Evolutionary conservation across 805 yeast species (phyloP).

Genomic region (Ascoidea rubescens): DNA sequence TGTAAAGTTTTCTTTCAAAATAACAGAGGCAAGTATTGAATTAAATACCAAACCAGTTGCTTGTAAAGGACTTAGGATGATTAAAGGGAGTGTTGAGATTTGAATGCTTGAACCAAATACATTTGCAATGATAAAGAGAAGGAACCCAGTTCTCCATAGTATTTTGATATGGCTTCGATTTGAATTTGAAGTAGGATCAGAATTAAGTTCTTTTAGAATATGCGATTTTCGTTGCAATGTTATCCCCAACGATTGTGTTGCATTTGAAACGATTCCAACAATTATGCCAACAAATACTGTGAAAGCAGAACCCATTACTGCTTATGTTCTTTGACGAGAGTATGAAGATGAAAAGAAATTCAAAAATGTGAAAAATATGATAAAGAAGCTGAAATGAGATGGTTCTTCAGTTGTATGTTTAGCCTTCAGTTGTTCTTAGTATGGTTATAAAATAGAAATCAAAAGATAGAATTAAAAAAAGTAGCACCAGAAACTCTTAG

Average conservation of each 20-base stretch:
- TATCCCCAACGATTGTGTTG: conserved; percentile 68
- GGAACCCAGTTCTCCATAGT: conserved; percentile 66
- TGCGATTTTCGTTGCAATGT: conserved; percentile 76
- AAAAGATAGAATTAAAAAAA: no score
- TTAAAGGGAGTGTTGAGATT: conserved; percentile 70
- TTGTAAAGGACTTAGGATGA: conserved; percentile 69
- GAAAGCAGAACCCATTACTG: background rate
- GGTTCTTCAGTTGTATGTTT: no score
- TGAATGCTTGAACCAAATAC: conserved; percentile 74
- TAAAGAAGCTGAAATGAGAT: no score
- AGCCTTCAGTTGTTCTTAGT: no score
- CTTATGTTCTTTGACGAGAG: no score
- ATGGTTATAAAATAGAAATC: no score
- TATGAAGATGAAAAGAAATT: no score
- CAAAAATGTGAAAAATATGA: no score
- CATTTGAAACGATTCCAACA: conserved; percentile 64
- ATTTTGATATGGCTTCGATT: conserved; percentile 25
- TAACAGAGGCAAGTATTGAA: conserved; percentile 52
- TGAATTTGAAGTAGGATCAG: conserved; percentile 12
- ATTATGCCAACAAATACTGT: conserved; percentile 34
- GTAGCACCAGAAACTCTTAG: no score
- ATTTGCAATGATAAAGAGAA: conserved; percentile 58
- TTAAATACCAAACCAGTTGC: conserved; percentile 84
- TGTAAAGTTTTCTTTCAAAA: conserved; percentile 60
- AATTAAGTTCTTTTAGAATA: conserved; percentile 25